A percentile compares a stretch with the other conserved stretches of the same genome.
Evolutionary conservation across 75 land plant genomes (phyloP).

Genomic region (Larix kaempferi): DNA sequence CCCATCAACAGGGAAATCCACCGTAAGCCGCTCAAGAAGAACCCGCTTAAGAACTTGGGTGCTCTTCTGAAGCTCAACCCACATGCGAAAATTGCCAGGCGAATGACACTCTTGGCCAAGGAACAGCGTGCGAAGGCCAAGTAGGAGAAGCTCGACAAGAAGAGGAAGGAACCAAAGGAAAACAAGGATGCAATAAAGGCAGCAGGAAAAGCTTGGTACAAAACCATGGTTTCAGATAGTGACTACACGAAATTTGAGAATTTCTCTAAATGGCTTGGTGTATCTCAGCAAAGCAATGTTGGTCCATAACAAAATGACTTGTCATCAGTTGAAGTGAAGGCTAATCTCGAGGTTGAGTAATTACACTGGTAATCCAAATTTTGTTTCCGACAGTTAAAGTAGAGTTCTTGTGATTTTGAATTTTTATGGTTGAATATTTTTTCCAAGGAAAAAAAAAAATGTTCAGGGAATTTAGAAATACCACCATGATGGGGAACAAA

Average conservation of each 20-base stretch:
- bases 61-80: slow-evolving; percentile 74
- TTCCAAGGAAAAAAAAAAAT: no score
- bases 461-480: no score
- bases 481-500: no score
- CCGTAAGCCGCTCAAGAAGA: no score
- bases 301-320: not conserved
- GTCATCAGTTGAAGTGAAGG: not conserved
- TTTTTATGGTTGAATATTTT: no score
- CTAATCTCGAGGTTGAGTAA: no score
- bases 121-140: slow-evolving; percentile 62
- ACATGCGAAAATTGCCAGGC: slow-evolving; percentile 74
- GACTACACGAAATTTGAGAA: slow-evolving; percentile 44
- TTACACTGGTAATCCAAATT: no score
- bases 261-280: slow-evolving; percentile 43
- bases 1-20: no score
- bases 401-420: no score
- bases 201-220: slow-evolving; percentile 36
- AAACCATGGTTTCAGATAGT: slow-evolving; percentile 40
- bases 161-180: slow-evolving; percentile 34
- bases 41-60: slow-evolving; percentile 78
- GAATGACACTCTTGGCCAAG: slow-evolving; percentile 76
- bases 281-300: slow-evolving; percentile 18
- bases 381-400: no score
- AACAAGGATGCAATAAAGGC: slow-evolving; percentile 38
- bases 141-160: slow-evolving; percentile 74